Percentiles rank a stretch among this genome's conserved stretches.
phyloP scores from a whole-genome alignment of 768 basidiomycete species.

The Cyathus striatus region DNA sequence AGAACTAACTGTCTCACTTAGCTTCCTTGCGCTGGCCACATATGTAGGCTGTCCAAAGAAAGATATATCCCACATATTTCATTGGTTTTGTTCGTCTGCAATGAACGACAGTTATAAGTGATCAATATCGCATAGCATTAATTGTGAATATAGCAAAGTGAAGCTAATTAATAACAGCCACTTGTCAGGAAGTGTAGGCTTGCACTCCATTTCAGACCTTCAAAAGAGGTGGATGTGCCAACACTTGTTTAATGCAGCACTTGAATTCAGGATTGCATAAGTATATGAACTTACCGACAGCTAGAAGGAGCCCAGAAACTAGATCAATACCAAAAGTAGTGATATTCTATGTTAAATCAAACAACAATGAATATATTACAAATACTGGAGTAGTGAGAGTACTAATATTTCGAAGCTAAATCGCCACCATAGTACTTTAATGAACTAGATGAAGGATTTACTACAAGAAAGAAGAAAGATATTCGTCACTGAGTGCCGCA shows the following conservation, averaged over 20 bases:
- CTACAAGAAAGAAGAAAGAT: too few species aligned
- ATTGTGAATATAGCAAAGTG: constrained; percentile 52
- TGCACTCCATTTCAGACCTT: constrained; percentile 54
- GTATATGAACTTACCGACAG: constrained; percentile 46
- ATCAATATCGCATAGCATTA: too few species aligned
- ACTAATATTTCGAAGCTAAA: too few species aligned
- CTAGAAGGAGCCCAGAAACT: constrained; percentile 54
- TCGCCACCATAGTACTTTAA: too few species aligned
- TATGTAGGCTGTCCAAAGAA: constrained; percentile 47
- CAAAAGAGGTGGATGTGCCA: constrained; percentile 70
- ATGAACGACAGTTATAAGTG: too few species aligned
- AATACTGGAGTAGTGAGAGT: too few species aligned
- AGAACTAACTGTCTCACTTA: neutral
- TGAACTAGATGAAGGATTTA: too few species aligned
- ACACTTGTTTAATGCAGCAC: constrained; percentile 46
- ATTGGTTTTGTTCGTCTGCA: constrained; percentile 45
- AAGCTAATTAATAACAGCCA: constrained; percentile 54
- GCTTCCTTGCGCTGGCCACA: constrained; percentile 32
- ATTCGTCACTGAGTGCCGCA: too few species aligned
- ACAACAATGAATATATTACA: too few species aligned
- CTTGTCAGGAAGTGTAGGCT: constrained; percentile 39
- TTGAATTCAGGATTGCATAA: neutral
- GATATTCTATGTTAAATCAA: constrained; percentile 48
- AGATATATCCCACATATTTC: constrained; percentile 61
- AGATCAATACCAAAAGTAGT: constrained; percentile 55